Percentiles rank a stretch among this genome's conserved stretches.
phyloP scores from a whole-genome alignment of 2,329 filamentous ascomycete genomes.

The Pseudogymnoascus sp. region DNA sequence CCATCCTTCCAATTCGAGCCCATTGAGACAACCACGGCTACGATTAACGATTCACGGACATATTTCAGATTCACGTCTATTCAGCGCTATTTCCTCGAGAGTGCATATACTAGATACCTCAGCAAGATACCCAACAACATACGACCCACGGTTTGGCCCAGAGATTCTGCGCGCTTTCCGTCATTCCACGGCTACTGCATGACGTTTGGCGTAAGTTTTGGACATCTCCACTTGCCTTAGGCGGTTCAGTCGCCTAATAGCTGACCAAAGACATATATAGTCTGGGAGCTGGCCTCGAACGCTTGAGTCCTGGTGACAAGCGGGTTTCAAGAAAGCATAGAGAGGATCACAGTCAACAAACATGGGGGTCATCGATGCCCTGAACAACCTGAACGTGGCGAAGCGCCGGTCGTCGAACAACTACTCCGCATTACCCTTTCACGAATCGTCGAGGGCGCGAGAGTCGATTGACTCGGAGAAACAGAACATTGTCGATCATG shows the following conservation, averaged over 20 bases:
- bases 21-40: constrained; percentile 6
- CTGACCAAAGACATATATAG: constrained; percentile 5
- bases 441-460: constrained; percentile 12
- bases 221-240: not conserved
- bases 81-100: not conserved
- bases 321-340: not conserved
- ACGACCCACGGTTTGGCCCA: not conserved
- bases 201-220: constrained; percentile 5
- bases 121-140: not conserved
- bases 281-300: constrained; percentile 2
- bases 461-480: constrained; percentile 24
- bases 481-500: constrained; percentile 14
- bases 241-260: not conserved
- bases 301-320: constrained; percentile 4
- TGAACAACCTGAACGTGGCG: constrained; percentile 34
- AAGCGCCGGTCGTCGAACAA: constrained; percentile 24
- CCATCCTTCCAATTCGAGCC: not conserved
- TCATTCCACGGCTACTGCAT: constrained; percentile 1
- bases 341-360: constrained; percentile 14
- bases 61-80: not conserved
- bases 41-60: constrained; percentile 4
- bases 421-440: constrained; percentile 16
- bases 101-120: not conserved
- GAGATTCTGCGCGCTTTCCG: not conserved
- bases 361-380: constrained; percentile 43